Base-by-base conservation (phyloP, 1,284 basidiomycete genomes). In the Exobasidium cylindrosporum region DNA sequence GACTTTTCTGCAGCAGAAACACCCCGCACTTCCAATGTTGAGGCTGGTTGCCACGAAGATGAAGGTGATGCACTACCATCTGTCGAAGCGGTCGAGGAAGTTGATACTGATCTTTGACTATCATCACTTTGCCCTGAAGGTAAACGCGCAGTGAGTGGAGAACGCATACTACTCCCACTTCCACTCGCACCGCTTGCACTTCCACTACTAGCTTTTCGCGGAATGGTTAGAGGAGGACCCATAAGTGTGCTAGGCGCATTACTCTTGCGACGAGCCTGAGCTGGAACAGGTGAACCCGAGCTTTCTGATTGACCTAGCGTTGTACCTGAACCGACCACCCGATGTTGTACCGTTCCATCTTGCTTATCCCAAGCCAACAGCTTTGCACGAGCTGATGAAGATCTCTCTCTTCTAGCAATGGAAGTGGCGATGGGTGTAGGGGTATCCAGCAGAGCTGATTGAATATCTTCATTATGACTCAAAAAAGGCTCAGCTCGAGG, bases 51-150 rank as follows among this genome's bases (percentile, higher is more conserved):
- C 61, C 40, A 62, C 58, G 45, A 65, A 61, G 11, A 64, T 62
- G 11, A 64, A 64, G 46, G 68, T 63, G 65, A 65, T 61, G 40
- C 67, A 66, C 28, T 67, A n/a, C 32, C 21, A 60, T 56, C n/a
- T 61, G 44, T n/a, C 62, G 66, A n/a, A 62, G 65, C 31, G 57
- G 53, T 55, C 13, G 53, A 40, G 14, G 53, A 55, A 24, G 21
- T 29, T 30, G 53, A 55, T 14, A 31, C 31, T 14, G 53, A 55
- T 13, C 53, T 23, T 14, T 24, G 5, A 13, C 47, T 50, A 50
- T 50, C 47, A 24, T 50, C 47, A 50, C 47, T 50, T 28, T 13
- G 17, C 3, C 47, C 47, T 23, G n/a, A 21, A 2, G 47, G 47
- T 50, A 50, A 50, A 21, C 47, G 47, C n/a, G 26, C 26, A 4